A percentile compares a stretch with the other conserved stretches of the same genome.
Evolutionary conservation across 106 monocot species (phyloP).

Genomic region (Allium fistulosum): DNA sequence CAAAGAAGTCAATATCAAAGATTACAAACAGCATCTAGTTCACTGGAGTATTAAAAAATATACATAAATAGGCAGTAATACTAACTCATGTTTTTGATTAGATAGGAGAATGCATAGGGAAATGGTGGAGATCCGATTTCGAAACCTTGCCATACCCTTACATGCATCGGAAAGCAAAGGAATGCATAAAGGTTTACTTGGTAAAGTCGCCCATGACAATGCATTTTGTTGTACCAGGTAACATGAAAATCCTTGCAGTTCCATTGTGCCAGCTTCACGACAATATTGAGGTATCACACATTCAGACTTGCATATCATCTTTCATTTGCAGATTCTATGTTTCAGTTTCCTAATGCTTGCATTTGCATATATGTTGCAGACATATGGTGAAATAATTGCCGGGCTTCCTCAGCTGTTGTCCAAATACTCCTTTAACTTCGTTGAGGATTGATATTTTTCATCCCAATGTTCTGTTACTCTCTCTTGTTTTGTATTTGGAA

Average conservation of each 20-base stretch:
- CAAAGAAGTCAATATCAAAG: too few species aligned
- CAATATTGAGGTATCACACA: slow-evolving; percentile 27
- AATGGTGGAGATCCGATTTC: slow-evolving; percentile 59
- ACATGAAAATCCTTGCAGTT: slow-evolving; percentile 53
- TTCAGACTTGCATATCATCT: background rate
- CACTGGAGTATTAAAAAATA: too few species aligned
- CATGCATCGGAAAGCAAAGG: slow-evolving; percentile 26
- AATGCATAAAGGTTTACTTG: slow-evolving; percentile 55
- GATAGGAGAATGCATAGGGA: slow-evolving; percentile 49
- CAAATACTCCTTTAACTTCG: slow-evolving; percentile 35
- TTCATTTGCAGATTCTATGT: background rate
- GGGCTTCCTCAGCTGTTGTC: slow-evolving; percentile 49
- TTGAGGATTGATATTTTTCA: slow-evolving; percentile 13
- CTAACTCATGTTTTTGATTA: slow-evolving; percentile 1
- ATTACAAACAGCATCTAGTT: too few species aligned
- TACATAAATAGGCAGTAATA: too few species aligned
- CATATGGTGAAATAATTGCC: slow-evolving; percentile 50
- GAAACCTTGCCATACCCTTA: slow-evolving; percentile 48
- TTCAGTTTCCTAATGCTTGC: background rate
- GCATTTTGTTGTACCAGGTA: slow-evolving; percentile 35
- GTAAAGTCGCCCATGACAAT: slow-evolving; percentile 25
- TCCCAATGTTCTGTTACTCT: too few species aligned
- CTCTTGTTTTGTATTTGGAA: too few species aligned
- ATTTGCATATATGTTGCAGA: slow-evolving; percentile 16
- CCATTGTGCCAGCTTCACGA: slow-evolving; percentile 49